phyloP scores from a whole-genome alignment of 176 grass and related monocot genomes.

The Phragmites australis region DNA sequence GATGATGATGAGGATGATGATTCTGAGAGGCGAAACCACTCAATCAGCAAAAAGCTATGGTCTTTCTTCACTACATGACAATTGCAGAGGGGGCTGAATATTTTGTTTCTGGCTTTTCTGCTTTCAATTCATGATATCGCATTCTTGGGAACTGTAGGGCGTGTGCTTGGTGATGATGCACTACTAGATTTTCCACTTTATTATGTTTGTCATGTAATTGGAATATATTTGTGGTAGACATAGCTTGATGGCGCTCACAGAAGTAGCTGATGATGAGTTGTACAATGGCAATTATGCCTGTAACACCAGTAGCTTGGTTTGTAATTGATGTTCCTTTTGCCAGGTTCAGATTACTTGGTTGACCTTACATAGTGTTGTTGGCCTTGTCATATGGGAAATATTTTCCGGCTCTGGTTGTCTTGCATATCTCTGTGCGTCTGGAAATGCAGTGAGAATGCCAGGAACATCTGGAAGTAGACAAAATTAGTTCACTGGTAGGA shows the following conservation, averaged over 20 bases:
- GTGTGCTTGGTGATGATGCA: slow-evolving; percentile 42
- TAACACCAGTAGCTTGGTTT: slow-evolving; percentile 44
- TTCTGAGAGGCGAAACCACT: slow-evolving; percentile 50
- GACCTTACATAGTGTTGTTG: slow-evolving; percentile 11
- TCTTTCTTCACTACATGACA: slow-evolving; percentile 90
- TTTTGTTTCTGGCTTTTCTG: slow-evolving; percentile 48
- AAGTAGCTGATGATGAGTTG: slow-evolving; percentile 46
- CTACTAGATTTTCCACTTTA: slow-evolving; percentile 44
- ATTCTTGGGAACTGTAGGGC: slow-evolving; percentile 51
- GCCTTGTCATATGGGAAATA: neutral
- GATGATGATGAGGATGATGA: slow-evolving; percentile 65
- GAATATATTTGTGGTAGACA: slow-evolving; percentile 51
- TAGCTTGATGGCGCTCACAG: slow-evolving; percentile 52
- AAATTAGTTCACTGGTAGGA: too few relatives aligned
- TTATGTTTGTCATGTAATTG: slow-evolving; percentile 51
- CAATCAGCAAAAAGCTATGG: slow-evolving; percentile 86
- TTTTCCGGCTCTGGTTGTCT: neutral
- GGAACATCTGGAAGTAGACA: too few relatives aligned
- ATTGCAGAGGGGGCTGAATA: slow-evolving; percentile 32
- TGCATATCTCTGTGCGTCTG: neutral
- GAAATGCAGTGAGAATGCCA: neutral
- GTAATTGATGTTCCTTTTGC: slow-evolving; percentile 44
- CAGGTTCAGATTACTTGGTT: slow-evolving; percentile 25
- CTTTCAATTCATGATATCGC: slow-evolving; percentile 49
- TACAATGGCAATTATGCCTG: slow-evolving; percentile 36